Conservation (phyloP, 768 basidiomycete species). For the Lactarius evosmus region DNA sequence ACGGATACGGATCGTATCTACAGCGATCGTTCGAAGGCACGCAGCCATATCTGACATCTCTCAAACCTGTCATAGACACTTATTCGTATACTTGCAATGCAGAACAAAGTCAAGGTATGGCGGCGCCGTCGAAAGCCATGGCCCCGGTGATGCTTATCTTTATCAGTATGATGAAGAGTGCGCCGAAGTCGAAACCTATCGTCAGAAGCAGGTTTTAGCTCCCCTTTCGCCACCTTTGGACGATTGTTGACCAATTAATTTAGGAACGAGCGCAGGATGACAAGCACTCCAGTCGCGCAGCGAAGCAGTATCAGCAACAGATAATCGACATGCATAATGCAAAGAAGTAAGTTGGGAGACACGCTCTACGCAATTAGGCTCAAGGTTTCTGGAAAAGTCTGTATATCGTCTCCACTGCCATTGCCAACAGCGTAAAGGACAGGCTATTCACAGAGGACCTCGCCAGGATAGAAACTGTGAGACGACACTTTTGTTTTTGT, state of each 20-base stretch:
- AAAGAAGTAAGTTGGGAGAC: slow-evolving; percentile 59
- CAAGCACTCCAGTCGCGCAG: slow-evolving; percentile 68
- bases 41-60: slow-evolving; percentile 19
- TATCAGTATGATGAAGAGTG: slow-evolving; percentile 78
- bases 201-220: slow-evolving; percentile 70
- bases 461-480: slow-evolving; percentile 67
- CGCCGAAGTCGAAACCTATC: slow-evolving; percentile 62
- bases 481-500: slow-evolving; percentile 31
- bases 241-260: slow-evolving; percentile 12
- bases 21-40: slow-evolving; percentile 66
- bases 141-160: slow-evolving; percentile 12
- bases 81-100: slow-evolving; percentile 30
- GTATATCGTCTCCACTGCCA: slow-evolving; percentile 66
- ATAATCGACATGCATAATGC: slow-evolving; percentile 72
- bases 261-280: slow-evolving; percentile 70
- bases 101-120: slow-evolving; percentile 65
- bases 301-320: slow-evolving; percentile 74
- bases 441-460: slow-evolving; percentile 72
- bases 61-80: slow-evolving; percentile 8
- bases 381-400: slow-evolving; percentile 40
- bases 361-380: slow-evolving; percentile 5
- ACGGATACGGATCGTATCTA: slow-evolving; percentile 68
- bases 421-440: slow-evolving; percentile 66
- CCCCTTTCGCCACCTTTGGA: slow-evolving; percentile 10
- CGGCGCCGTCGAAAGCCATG: slow-evolving; percentile 6